Base-by-base conservation (phyloP, 208 protist species). In the Trypanosoma vivax region DNA sequence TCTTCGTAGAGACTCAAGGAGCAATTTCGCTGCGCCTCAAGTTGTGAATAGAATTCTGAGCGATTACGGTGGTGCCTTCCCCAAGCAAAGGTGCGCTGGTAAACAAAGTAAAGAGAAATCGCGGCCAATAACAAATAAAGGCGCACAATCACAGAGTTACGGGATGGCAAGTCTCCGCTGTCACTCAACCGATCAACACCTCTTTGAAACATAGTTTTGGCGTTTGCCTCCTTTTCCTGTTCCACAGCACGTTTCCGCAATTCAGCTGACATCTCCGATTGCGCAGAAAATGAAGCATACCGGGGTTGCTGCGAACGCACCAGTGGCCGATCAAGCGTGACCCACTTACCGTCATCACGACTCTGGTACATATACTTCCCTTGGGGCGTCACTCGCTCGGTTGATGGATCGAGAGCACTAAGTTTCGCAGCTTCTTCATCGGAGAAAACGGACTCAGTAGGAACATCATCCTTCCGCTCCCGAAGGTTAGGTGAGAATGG, bases 281-380 rank as follows among this genome's bases (percentile, higher is more conserved):
- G 60, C 1, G 62, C 77, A 2, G 71, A 41, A 38, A 85, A 88
- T 10, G 79, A 85, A 11, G 69, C 60, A 50, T 92, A 92, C 16
- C 73, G 80, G 1, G 84, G 73, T 52, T 85, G 73, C 21, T 76
- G 52, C n/a, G 70, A 68, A 6, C 58, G 53, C 30, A 89, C 50
- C 40, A 92, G 64, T 2, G 77, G 78, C 0, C 62, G 49, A 25
- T 85, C 66, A 23, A 92, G 73, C 59, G 80, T 67, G 23, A 88
- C 77, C 81, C 84, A 92, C n/a, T 40, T 75, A 13, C 76, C 66
- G 34, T 87, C 73, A 47, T 89, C 80, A 18, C 84, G 73, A 49
- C 66, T 88, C 33, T 92, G 78, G 33, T 92, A 92, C 60, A 85
- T 59, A 39, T 78, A 92, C 50, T 70, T 81, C 7, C 84, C 84